Evolutionary conservation across 225 moss, liverwort and hornwort genomes (phyloP), one percentile per base, ranked within the genome.

Genomic region (Thuidium tamariscinum): DNA sequence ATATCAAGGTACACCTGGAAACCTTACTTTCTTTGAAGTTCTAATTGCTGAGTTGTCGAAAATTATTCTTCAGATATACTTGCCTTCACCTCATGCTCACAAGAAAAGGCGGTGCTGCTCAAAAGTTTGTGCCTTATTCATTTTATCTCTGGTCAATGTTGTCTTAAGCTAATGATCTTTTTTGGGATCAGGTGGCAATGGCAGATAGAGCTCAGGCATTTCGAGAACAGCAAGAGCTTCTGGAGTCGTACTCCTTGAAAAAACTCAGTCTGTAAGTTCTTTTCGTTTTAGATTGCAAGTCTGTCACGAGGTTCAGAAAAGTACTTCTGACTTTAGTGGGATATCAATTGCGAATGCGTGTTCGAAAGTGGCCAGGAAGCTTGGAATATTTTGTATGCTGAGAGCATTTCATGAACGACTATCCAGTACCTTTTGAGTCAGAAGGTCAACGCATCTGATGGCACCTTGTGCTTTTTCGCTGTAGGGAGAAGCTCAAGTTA

Each of bases 151-250:
- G 37, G 61, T 82, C 41, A 34, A 55, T 65, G 21, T 18, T 66
- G 11, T 25, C 21, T 76, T 48, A 75, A 74, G 55, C 69, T 61
- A 51, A 41, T 64, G 82, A n/a, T 56, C 65, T 86, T 81, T 54
- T 82, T 29, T 18, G 54, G 68, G 60, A 39, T 56, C 91, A 97
- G 97, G 91, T 92, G 80, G 93, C 91, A 57, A 97, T 99, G 95
- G 94, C 90, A 74, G 99, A 99, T 88, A 93, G 99, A 90, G 95
- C 95, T 62, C 90, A 94, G 85, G 92, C 96, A 65, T 99, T 93
- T 91, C 92, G 96, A 86, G 88, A 95, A 82, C 95, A 99, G 80
- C 95, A 94, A 90, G 99, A 99, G 79, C 90, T 95, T 60, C 86
- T 93, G 74, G 99, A 99, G 78, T 74, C 95, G 34, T 95, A 89